Base-by-base conservation (phyloP, 2,329 filamentous ascomycete species). In the Lojkania enalia region DNA sequence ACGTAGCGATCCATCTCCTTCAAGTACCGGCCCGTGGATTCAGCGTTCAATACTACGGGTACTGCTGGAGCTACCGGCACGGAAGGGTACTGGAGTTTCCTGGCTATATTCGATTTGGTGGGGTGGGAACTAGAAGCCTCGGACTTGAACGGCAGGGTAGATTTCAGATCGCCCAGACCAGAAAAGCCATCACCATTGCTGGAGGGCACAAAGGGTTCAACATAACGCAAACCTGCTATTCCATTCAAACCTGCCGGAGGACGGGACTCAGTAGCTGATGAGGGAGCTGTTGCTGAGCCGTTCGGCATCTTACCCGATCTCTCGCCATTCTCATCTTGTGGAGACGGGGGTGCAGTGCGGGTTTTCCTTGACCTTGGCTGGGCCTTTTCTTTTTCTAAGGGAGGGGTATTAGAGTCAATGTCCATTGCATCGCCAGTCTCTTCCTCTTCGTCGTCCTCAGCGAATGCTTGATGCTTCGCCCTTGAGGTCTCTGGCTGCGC, bases 141-240 rank as follows among this genome's bases (percentile, higher is more conserved):
- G 2, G 82, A 85, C 46, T 78, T 65, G 58, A 85, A 85, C 3
- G 83, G 83, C 2, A 86, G 71, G 1, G 72, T 77, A 6, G 73
- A 71, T 30, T 70, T 71, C 29, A 86, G 68, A 43, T 81, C 78
- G 20, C 74, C 71, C 16, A 85, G 60, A 41, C 77, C 76, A 18
- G 75, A 69, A 14, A 84, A 72, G 6, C 81, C 80, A 14, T 61
- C 62, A 36, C 66, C 72, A 33, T 63, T 60, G 20, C 74, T 72
- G 5, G 74, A 63, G 31, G 67, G 63, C 1, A 71, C 64, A 37
- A 82, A 77, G 1, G 80, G 79, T 4, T 74, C 72, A 12, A 75
- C 72, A 30, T 75, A 73, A 6, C 70, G 67, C 9, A 83, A 65
- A 30, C 79, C 75, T 33, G 72, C 74, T 15, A 85, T 61, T 46